phyloP scores from a whole-genome alignment of 768 basidiomycete genomes.

The Russula olivacea region DNA sequence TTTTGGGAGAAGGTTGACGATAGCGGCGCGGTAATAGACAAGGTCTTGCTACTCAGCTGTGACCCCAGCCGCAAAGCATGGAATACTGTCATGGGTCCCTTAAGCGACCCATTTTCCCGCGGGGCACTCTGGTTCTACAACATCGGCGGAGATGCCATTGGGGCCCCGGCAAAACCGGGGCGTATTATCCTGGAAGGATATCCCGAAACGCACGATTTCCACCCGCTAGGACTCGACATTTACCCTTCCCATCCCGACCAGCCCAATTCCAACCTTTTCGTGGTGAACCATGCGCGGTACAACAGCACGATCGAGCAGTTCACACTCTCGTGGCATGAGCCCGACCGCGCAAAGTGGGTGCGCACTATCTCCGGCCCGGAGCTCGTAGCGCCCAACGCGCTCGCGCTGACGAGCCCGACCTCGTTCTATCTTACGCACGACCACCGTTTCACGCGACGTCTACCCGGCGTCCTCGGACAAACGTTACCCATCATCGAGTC shows the following conservation, averaged over 20 bases:
- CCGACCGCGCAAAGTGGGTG: conserved; percentile 45
- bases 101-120: conserved; percentile 49
- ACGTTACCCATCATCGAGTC: conserved; percentile 52
- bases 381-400: conserved; percentile 60
- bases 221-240: conserved; percentile 61
- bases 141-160: conserved; percentile 19
- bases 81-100: conserved; percentile 77
- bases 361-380: conserved; percentile 54
- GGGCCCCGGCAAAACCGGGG: conserved; percentile 28
- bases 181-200: conserved; percentile 46
- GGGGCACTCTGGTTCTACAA: conserved; percentile 57
- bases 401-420: conserved; percentile 58
- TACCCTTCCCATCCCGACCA: conserved; percentile 44
- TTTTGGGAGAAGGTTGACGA: conserved; percentile 56
- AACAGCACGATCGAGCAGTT: conserved; percentile 67
- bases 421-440: conserved; percentile 73
- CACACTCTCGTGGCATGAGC: conserved; percentile 40
- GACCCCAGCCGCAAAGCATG: conserved; percentile 52
- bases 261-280: conserved; percentile 51
- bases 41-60: conserved; percentile 44
- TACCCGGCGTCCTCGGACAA: conserved; percentile 44
- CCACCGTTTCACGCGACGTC: conserved; percentile 59
- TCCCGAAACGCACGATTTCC: conserved; percentile 56
- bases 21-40: conserved; percentile 37
- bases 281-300: conserved; percentile 61